Base-by-base conservation (phyloP, 2,329 filamentous ascomycete genomes). In the Stylonectria norvegica region DNA sequence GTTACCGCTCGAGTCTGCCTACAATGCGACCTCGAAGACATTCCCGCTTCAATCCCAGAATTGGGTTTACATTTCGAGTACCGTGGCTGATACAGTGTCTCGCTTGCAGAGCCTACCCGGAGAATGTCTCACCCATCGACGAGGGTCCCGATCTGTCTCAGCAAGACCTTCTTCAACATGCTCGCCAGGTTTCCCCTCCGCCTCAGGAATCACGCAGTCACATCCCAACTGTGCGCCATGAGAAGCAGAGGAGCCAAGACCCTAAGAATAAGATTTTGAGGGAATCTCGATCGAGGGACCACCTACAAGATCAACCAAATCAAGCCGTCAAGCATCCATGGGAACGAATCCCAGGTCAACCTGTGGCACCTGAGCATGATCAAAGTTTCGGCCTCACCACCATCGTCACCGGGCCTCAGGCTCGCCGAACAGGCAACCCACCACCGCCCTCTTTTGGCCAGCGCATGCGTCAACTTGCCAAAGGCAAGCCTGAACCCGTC, bases 91-190 rank as follows among this genome's bases (percentile, higher is more conserved):
- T 48, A 29, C 44, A 40, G 36, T 56, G 49, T 43, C 38, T 57
- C 40, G 27, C 38, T 15, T 53, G 49, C 42, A 66, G 61, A 27
- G 41, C 42, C 32, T 47, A 47, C 34, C 41, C 43, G 35, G 53
- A 54, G 40, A 67, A 74, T 52, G 73, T 78, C 39, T 79, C 76
- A 22, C 76, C 76, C 19, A 71, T 79, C 25, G 73, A 78, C 37
- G 73, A 73, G 43, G 55, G 58, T 16, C 56, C 60, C 39, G 64
- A 65, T 38, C 54, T 63, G 54, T 61, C 61, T 49, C 66, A 65
- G 42, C 45, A 55, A 14, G 45, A 56, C 14, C 42, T 52, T 20
- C 41, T 52, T 28, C 22, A 45, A 34, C 49, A 48, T 8, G 36
- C 20, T 30, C 49, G 45, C 12, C 43, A 45, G 16, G 35, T 50